phyloP scores from a whole-genome alignment of 2,329 filamentous ascomycete species.

The Penicillium sumatraense region DNA sequence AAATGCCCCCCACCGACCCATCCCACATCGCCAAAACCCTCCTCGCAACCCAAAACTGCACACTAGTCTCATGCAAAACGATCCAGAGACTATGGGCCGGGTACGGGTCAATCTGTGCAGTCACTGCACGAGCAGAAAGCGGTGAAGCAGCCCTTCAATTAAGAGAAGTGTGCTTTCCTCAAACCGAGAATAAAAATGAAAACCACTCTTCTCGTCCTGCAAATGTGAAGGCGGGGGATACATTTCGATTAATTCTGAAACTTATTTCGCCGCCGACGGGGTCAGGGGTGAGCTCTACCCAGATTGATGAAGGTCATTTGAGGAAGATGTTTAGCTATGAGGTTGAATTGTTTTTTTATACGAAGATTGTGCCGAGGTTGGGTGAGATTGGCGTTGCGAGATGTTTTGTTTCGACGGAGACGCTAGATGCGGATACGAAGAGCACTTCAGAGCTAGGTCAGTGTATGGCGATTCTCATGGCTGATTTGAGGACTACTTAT shows the following conservation, averaged over 20 bases:
- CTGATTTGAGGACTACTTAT: conserved; percentile 59
- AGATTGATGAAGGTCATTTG: conserved; percentile 62
- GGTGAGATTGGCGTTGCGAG: conserved; percentile 54
- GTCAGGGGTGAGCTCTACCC: neutral
- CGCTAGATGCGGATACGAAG: neutral
- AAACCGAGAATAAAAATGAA: neutral
- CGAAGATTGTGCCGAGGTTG: conserved; percentile 57
- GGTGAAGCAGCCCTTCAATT: conserved; percentile 22
- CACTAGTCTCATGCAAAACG: conserved; percentile 32
- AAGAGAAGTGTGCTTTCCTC: conserved; percentile 2
- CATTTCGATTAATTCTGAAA: conserved; percentile 58
- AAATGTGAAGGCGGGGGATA: conserved; percentile 18
- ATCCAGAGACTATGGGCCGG: conserved; percentile 55
- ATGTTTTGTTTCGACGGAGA: conserved; percentile 52
- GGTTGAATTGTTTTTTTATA: conserved; percentile 70
- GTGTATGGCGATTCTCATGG: conserved; percentile 61
- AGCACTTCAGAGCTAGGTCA: conserved; percentile 5
- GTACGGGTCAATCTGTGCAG: conserved; percentile 59
- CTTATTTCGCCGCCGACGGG: conserved; percentile 59
- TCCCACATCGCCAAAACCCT: conserved; percentile 31
- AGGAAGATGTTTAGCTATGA: conserved; percentile 71
- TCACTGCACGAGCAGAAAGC: conserved; percentile 50
- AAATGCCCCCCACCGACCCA: conserved; percentile 14
- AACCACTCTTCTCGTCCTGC: conserved; percentile 25
- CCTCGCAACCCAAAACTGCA: conserved; percentile 33